Evolutionary conservation across 148 eudicot genomes (phyloP), one percentile per base, ranked within the genome.

Genomic region (Rhododendron griersonianum): DNA sequence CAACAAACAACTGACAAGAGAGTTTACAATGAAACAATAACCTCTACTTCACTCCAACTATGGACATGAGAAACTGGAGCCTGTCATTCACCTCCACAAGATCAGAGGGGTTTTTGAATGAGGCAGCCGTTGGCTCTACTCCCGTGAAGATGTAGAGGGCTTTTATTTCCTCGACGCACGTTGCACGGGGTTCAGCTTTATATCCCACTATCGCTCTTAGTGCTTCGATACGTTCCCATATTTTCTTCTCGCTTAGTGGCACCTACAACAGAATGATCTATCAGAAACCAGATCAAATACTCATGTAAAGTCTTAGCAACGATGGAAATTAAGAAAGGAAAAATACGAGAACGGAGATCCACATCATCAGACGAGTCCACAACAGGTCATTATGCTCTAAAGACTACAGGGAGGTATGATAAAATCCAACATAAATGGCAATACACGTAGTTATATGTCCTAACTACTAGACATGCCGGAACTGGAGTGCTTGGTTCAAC

Each of bases 111-210:
- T 88, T 89, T 39, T 55, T 86, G 16, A 88, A 88, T 0, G 90
- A 86, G 28, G 86, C 84, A 37, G 19, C 76, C 0, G 96, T 94
- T 65, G 92, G 96, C 91, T 95, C 96, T 9, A 96, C 93, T 76
- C 99, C 97, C 0, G 98, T 93, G 88, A 96, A 96, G 61, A 91
- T 57, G 71, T 93, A 96, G 79, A 96, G 89, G 11, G 95, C 96
- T 86, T 88, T 90, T 28, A 96, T 91, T 87, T 96, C 99, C 84
- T 89, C 97, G 0, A 83, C 30, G 53, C 87, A 93, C 2, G 92
- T 89, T 28, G 81, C 8, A 1, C 86, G 91, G 6, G 84, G 90
- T 1, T 85, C 67, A 15, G 89, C 90, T 83, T 89, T 87, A 90
- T 92, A 95, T 44, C 99, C 99, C 51, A 95, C 92, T 48, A 95